Evolutionary conservation across 2,329 filamentous ascomycete genomes (phyloP), one percentile per base, ranked within the genome.

Genomic region (Huntiella decipiens): DNA sequence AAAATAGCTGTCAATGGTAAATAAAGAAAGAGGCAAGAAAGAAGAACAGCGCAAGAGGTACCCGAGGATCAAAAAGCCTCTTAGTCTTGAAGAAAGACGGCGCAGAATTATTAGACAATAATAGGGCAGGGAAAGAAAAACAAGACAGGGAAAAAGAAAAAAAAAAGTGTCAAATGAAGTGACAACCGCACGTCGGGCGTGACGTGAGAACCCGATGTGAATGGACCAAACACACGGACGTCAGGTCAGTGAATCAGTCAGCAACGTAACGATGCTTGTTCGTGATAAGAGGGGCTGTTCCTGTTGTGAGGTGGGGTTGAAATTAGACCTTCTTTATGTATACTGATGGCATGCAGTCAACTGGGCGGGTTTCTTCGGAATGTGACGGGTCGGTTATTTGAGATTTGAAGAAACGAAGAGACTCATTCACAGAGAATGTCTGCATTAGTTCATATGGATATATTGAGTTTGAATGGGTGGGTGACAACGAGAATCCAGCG

Each of bases 21-120:
- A 39, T 8, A 39, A 34, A 46, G 17, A 34, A 45, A 45, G 41
- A 38, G 11, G 32, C 33, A 34, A 46, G 17, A 34, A 32, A 42
- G 2, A 42, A 32, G 40, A 43, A n/a, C 10, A 34, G 40, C 22
- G 28, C 16, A 43, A 43, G 8, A 43, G 10, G 17, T 17, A 28
- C 8, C 8, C 4, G 33, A 45, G 17, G 8, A 33, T 35, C 6
- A 39, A 40, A 16, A n/a, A 15, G 17, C 4, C n/a, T 13, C 8
- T 28, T n/a, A 4, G 15, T 12, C 17, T 44, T 10, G 11, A 36
- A 12, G n/a, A 37, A 44, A 11, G 28, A 11, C 8, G n/a, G 35
- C 13, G 22, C 13, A 12, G 3, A 44, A n/a, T n/a, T 19, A 22
- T 28, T n/a, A 8, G 35, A 4, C 7, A 3, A 28, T 8, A 37